These are phyloP conservation scores for Heliamphora exappendiculata DNA, from an alignment of 148 eudicot species.

Conservation along the genomic window DNA sequence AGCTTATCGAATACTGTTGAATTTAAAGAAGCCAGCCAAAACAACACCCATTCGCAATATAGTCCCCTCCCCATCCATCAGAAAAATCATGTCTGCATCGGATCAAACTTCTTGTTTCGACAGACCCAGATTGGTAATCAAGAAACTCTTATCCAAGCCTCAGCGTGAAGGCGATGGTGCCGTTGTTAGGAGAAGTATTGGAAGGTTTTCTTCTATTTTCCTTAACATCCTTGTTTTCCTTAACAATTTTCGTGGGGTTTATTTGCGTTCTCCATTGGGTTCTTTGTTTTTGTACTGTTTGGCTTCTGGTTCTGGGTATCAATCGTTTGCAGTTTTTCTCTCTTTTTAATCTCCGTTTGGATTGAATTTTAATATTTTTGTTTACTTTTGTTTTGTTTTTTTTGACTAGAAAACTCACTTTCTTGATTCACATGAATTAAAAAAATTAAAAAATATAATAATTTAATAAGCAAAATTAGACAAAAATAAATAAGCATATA, in stretches of 20 bases:
- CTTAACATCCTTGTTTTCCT: background rate
- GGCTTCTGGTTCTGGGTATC: background rate
- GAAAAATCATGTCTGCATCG: constrained; percentile 16
- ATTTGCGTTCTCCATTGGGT: background rate
- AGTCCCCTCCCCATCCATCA: background rate
- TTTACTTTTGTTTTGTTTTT: background rate
- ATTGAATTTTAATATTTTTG: too few relatives aligned
- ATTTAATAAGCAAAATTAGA: too few relatives aligned
- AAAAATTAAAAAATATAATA: too few relatives aligned
- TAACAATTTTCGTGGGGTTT: background rate
- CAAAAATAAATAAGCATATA: too few relatives aligned
- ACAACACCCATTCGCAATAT: background rate
- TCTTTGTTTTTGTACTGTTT: background rate
- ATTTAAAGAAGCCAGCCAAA: background rate
- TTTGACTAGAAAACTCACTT: too few relatives aligned
- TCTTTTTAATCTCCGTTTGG: too few relatives aligned
- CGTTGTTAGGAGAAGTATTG: constrained; percentile 50
- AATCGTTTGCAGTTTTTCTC: too few relatives aligned
- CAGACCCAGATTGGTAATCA: constrained; percentile 18
- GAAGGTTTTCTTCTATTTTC: constrained; percentile 23
- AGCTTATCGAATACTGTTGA: constrained; percentile 6
- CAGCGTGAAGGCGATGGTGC: constrained; percentile 51
- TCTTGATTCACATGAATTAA: too few relatives aligned
- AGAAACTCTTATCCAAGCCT: constrained; percentile 38
- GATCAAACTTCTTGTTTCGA: constrained; percentile 9